Evolutionary conservation across 2,329 filamentous ascomycete genomes (phyloP), one percentile per base, ranked within the genome.

Genomic region (Ophiocordyceps unilateralis): DNA sequence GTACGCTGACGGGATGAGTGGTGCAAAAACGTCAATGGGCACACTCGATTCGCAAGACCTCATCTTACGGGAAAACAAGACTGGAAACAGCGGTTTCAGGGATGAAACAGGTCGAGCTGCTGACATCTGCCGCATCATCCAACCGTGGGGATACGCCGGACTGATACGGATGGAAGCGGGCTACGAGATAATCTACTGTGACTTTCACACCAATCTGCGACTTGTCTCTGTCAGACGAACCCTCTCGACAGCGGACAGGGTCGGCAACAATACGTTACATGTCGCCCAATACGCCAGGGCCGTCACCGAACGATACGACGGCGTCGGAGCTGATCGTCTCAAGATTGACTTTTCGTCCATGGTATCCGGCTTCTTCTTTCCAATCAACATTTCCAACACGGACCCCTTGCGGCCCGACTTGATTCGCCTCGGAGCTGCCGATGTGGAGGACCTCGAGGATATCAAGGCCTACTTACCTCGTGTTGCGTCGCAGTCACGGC

Each of bases 1-100:
- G 3, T 83, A 84, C 51, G 55, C 85, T 15, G 82, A 86, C 52
- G 81, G 81, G 4, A 77, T 79, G 65, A 72, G 73, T 2, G 81
- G 78, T 0, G 81, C 68, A 1, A 85, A 85, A 50, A 74, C 72
- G 0, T 41, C 52, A 1, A 74, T 77, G 52, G 81, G 81, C 4
- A 83, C 79, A 0, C 64, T 84, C 3, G 81, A 85, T 52, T 68
- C 73, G 0, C 78, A 83, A 51, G 80, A 85, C 51, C 53, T 68
- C 1, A 52, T 85, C 1, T 63, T 86, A 2, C 63, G 70, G 8
- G 66, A 67, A 8, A 55, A 60, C 38, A 50, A 48, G 23, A 52
- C 45, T 1, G 39, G 40, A 8, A 15, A 26, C 38, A 14, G 5
- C 38, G 11, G 14, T 11, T 22, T 3, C 20, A 39, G 22, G 22